Base-by-base conservation (phyloP, 257 asterid species). In the Solanum chiquidenum region DNA sequence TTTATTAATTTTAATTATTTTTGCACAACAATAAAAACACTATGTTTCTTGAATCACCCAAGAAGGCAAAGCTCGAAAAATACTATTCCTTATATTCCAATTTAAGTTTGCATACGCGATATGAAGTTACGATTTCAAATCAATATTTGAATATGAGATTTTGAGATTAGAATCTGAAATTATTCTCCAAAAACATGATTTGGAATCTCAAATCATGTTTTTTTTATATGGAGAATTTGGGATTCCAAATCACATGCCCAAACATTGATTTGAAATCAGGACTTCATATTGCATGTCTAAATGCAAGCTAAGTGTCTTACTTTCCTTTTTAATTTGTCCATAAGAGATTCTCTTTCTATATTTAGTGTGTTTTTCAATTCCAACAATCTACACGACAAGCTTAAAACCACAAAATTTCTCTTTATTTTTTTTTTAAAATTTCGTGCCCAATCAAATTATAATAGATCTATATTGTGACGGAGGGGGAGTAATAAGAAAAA, bases 121-220 rank as follows among this genome's bases (percentile, higher is more conserved):
- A 58, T 58, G 66, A 58, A 58, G 66, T 58, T 10, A 20, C 0
- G 5, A 58, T 58, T 58, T 58, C 5, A 20, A 58, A 58, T 21
- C 12, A 58, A 8, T 1, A 20, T 58, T 60, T 60, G 5, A 8
- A 20, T 0, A 58, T 58, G 12, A 20, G 25, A 58, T 58, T 58
- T 58, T 0, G 66, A 58, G 2, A 18, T 58, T 0, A 20, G 2
- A 20, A 58, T 0, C 0, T 58, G 66, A 58, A 58, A 58, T 58
- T 25, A 20, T 0, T 20, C 5, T 20, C 68, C 27, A 9, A 60
- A 20, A 58, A 21, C 5, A 9, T 62, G 31, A 2, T 23, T 62
- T 21, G 27, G 27, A 60, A 60, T 20, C 0, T 3, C 66, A 8
- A 60, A 60, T 21, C 27, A 60, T 58, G 5, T 20, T 21, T 13